These are phyloP conservation scores for Ophiocordyceps camponoti-rufipedis DNA, from an alignment of 2,329 filamentous ascomycete species.

Conservation along the genomic window DNA sequence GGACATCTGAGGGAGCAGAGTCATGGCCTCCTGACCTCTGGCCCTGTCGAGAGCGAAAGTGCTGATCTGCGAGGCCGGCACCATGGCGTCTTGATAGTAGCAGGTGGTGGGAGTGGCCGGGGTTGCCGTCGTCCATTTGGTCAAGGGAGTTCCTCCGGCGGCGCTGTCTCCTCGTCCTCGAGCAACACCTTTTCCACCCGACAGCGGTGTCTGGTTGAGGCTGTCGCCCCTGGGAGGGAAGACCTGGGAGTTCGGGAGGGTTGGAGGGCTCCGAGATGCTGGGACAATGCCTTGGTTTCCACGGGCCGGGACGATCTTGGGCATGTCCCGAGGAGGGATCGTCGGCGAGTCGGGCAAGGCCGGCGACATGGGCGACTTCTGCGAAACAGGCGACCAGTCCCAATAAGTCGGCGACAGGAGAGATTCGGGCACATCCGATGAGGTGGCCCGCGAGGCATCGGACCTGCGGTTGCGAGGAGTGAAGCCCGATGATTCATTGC, in stretches of 20 bases:
- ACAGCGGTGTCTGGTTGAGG: not conserved
- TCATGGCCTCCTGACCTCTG: slow-evolving; percentile 6
- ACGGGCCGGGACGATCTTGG: not conserved
- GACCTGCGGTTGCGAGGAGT: not conserved
- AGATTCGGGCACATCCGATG: not conserved
- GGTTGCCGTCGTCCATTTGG: not conserved
- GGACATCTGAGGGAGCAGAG: slow-evolving; percentile 5
- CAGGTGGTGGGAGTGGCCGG: not conserved
- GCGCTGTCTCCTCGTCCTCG: not conserved
- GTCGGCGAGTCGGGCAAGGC: slow-evolving; percentile 2
- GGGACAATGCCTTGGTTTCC: not conserved
- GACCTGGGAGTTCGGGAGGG: not conserved
- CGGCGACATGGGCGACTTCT: not conserved
- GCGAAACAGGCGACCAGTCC: no score
- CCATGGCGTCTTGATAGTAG: not conserved
- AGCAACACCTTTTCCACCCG: no score
- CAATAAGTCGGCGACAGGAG: no score
- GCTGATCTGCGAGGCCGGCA: slow-evolving; percentile 1
- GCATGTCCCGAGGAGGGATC: not conserved
- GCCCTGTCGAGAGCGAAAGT: slow-evolving; percentile 7
- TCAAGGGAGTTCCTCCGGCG: not conserved
- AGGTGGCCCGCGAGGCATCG: not conserved
- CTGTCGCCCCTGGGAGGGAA: not conserved
- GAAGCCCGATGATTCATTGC: not conserved
- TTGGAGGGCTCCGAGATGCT: not conserved